Base-by-base conservation (phyloP, 2,329 filamentous ascomycete genomes). In the Fonsecaea multimorphosa region DNA sequence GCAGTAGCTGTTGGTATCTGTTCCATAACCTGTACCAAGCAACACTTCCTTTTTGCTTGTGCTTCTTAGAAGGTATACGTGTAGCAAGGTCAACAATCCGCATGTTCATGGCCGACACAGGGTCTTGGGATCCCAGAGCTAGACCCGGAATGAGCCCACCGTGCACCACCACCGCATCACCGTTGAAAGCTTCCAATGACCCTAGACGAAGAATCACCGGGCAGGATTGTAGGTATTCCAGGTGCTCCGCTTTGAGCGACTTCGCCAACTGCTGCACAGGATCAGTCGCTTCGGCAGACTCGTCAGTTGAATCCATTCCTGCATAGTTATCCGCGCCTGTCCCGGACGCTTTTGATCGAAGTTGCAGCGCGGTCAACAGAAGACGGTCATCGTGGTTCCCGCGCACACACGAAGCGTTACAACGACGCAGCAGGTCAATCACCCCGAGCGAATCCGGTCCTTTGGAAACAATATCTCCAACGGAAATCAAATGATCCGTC, bases 361-460 rank as follows among this genome's bases (percentile, higher is more conserved):
- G 80, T 51, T 83, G 77, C 31, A 82, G 80, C 67, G 88, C 85
- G 1, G 88, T 84, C 8, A 89, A 83, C n/a, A 98, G 83, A 22
- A 97, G 83, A 24, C 88, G 85, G 76, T 98, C 93, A 76, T 99
- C 95, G 79, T 97, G 91, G 78, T 97, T 97, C 19, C 95, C 95
- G 58, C 94, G 89, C 8, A 98, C 92, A 68, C 88, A 91, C 32
- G 89, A 91, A 24, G 94, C 93, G 58, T 86, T 86, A 40, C 94
- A 79, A 14, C 85, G 79, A 76, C 92, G 90, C 40, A 92, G 89
- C 49, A 93, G 82, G 64, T 90, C 86, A 55, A 98, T 83, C 0
- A 97, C 91, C 40, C 89, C 92, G 0, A 84, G 74, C 34, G 91
- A 94, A 78, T 97, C 89, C 11, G 93, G 92, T 0, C 94, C 93